Conservation (phyloP, 2,329 filamentous ascomycete genomes). For the Ophiostoma novo-ulmi region DNA sequence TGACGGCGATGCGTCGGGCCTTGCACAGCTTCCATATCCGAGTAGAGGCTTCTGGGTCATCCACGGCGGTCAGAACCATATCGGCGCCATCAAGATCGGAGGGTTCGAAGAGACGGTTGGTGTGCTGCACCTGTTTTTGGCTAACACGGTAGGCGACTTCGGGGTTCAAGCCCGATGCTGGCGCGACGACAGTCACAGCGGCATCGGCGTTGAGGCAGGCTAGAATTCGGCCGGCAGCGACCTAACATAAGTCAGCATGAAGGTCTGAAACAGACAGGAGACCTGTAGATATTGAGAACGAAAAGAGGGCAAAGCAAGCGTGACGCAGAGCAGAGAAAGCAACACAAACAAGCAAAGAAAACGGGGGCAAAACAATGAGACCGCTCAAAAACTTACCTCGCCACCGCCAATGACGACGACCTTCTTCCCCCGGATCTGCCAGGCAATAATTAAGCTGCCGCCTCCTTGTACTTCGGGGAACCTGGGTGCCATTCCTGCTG, state of each 20-base stretch:
- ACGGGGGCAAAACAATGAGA: not conserved
- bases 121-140: constrained; percentile 68
- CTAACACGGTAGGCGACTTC: constrained; percentile 81
- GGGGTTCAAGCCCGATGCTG: constrained; percentile 71
- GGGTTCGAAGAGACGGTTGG: constrained; percentile 79
- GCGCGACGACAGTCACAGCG: constrained; percentile 78
- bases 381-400: constrained; percentile 58
- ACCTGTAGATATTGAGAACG: not conserved
- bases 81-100: constrained; percentile 74
- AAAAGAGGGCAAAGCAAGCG: not conserved
- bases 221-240: constrained; percentile 89
- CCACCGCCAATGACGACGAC: constrained; percentile 93
- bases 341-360: constrained; percentile 12
- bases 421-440: constrained; percentile 85
- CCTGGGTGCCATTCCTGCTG: constrained; percentile 33
- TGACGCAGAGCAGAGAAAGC: not conserved
- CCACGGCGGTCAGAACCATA: constrained; percentile 90
- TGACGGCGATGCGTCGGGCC: constrained; percentile 74
- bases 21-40: constrained; percentile 93
- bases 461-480: constrained; percentile 84
- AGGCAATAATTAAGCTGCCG: constrained; percentile 89
- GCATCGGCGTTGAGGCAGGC: constrained; percentile 95
- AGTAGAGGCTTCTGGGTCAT: constrained; percentile 86
- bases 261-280: constrained; percentile 17
- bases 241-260: constrained; percentile 47